Evolutionary conservation across 768 basidiomycete species (phyloP).

Genomic region (Mycena metata): DNA sequence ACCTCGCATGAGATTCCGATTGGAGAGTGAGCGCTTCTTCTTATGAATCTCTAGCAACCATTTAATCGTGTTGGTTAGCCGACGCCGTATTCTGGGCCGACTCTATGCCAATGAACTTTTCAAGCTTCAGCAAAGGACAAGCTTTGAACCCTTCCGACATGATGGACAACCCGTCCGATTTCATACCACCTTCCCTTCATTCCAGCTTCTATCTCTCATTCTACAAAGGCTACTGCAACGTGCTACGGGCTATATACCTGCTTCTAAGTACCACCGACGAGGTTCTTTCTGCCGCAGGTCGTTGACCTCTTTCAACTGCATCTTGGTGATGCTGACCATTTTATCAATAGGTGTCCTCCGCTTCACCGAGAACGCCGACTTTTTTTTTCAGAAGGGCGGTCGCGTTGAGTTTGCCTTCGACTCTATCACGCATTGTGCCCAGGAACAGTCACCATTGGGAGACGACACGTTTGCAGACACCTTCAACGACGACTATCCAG

Average conservation of each 20-base stretch:
- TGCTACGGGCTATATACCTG: conserved; percentile 39
- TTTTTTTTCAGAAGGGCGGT: conserved; percentile 46
- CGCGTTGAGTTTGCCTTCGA: conserved; percentile 46
- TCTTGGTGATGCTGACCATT: too few relatives aligned
- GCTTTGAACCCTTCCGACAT: conserved; percentile 11
- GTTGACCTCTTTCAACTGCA: too few relatives aligned
- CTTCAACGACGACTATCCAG: conserved; percentile 39
- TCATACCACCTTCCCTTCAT: conserved; percentile 29
- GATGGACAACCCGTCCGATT: conserved; percentile 8
- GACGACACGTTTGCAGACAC: conserved; percentile 39
- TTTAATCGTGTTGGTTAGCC: not conserved
- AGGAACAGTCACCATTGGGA: conserved; percentile 45
- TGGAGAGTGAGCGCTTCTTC: conserved; percentile 15
- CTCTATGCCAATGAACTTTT: conserved; percentile 27
- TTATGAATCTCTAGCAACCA: not conserved
- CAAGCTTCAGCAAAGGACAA: conserved; percentile 21
- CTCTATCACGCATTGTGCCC: conserved; percentile 44
- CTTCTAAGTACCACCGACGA: conserved; percentile 31
- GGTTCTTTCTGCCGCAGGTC: conserved; percentile 9
- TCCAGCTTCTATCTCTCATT: conserved; percentile 39
- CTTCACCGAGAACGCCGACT: conserved; percentile 11
- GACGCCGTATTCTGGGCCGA: conserved; percentile 28
- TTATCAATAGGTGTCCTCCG: not conserved
- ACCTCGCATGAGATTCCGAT: conserved; percentile 35
- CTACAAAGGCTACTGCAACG: conserved; percentile 45